These are phyloP conservation scores for Fusarium concolor DNA, from an alignment of 2,329 filamentous ascomycete genomes.

Conservation along the genomic window DNA sequence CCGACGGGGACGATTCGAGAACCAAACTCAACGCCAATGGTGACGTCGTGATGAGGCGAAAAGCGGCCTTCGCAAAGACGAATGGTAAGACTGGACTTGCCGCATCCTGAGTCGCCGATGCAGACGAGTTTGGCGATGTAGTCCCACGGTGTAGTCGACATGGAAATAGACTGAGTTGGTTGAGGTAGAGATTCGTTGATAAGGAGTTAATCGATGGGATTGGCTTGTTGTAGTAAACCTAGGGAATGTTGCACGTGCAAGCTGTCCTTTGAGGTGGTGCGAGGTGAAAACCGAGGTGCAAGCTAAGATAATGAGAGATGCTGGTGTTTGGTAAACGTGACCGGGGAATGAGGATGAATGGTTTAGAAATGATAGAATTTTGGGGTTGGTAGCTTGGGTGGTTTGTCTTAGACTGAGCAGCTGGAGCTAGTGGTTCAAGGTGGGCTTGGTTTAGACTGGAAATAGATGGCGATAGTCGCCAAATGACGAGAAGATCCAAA, in stretches of 20 bases:
- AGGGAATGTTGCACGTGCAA: conserved; percentile 33
- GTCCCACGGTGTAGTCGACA: conserved; percentile 84
- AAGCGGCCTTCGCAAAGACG: conserved; percentile 97
- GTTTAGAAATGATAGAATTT: conserved; percentile 29
- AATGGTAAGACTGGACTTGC: conserved; percentile 94
- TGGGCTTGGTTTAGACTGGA: neutral
- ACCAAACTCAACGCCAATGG: conserved; percentile 96
- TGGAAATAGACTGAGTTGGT: conserved; percentile 47
- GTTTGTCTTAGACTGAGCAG: conserved; percentile 9
- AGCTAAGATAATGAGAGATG: neutral
- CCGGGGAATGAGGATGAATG: conserved; percentile 1
- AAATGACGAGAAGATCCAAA: conserved; percentile 7
- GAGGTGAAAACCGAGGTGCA: conserved; percentile 25
- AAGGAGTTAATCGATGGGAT: conserved; percentile 7
- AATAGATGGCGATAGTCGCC: conserved; percentile 12
- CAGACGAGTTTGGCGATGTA: conserved; percentile 99
- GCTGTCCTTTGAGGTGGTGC: conserved; percentile 28
- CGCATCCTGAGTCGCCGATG: conserved; percentile 95
- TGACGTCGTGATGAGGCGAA: conserved; percentile 93
- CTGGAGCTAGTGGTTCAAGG: conserved; percentile 11
- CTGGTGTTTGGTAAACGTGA: conserved; percentile 16
- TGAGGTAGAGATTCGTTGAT: conserved; percentile 12
- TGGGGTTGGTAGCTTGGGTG: conserved; percentile 17
- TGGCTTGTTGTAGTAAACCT: conserved; percentile 1
- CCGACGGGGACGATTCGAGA: conserved; percentile 92